phyloP scores from a whole-genome alignment of 106 monocot genomes.

The Acorus gramineus region DNA sequence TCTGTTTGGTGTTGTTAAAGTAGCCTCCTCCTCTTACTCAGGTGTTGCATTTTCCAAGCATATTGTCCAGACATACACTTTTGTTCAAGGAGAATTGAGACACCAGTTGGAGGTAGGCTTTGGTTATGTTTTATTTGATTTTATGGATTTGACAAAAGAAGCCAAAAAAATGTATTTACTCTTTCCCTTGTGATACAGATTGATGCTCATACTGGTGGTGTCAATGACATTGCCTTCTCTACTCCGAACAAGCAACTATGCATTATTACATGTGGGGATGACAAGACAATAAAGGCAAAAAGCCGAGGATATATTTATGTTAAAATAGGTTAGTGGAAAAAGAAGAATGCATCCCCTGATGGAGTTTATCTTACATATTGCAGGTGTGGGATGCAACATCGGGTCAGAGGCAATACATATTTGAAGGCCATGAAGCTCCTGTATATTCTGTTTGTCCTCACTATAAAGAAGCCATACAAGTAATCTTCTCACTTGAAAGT shows the following conservation, averaged over 20 bases:
- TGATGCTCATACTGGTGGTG: conserved; percentile 94
- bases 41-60: no score
- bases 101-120: no score
- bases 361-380: conserved; percentile 2
- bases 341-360: neutral
- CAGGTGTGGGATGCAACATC: conserved; percentile 70
- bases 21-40: neutral
- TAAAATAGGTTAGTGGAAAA: neutral
- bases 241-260: conserved; percentile 83
- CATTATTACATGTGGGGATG: conserved; percentile 78
- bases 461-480: conserved; percentile 79
- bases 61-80: no score
- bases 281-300: conserved; percentile 65
- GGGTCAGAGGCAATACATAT: conserved; percentile 53
- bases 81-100: no score
- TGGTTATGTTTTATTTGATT: neutral
- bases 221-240: conserved; percentile 96
- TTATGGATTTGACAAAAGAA: neutral
- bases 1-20: conserved; percentile 65
- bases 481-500: conserved; percentile 1
- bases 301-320: neutral
- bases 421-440: conserved; percentile 80
- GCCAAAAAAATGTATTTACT: neutral
- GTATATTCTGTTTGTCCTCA: conserved; percentile 77
- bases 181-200: conserved; percentile 33